A percentile compares a stretch with the other conserved stretches of the same genome.
These are phyloP conservation scores for Acmispon strigosus DNA, from an alignment of 306 rosid species.

Conservation along the genomic window DNA sequence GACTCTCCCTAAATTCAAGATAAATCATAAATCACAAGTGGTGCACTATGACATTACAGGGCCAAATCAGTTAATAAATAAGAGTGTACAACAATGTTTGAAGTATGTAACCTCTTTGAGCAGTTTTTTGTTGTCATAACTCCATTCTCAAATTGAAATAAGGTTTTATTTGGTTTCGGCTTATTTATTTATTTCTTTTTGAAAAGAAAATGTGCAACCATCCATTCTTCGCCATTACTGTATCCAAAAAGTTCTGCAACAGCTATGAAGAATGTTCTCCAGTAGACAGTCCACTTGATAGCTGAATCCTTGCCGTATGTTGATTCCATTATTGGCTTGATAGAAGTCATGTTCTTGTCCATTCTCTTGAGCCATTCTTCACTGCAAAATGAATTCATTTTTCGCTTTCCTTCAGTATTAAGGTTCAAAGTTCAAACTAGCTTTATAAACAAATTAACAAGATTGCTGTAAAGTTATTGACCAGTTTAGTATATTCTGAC, in stretches of 20 bases:
- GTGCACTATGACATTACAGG: no score
- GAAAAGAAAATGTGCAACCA: conserved; percentile 74
- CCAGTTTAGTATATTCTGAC: conserved; percentile 21
- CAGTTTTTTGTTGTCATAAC: neutral
- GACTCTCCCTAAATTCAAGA: no score
- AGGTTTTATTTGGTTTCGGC: neutral
- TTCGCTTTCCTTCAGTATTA: neutral
- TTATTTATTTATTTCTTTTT: conserved; percentile 56
- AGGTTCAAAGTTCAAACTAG: neutral
- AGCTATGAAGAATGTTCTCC: conserved; percentile 91
- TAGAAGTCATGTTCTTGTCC: conserved; percentile 41
- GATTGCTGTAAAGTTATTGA: neutral
- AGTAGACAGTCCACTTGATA: conserved; percentile 81
- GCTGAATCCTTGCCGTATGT: conserved; percentile 83
- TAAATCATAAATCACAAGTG: no score
- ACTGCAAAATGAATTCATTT: conserved; percentile 39
- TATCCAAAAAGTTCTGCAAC: conserved; percentile 88
- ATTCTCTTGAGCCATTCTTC: conserved; percentile 98
- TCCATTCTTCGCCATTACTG: conserved; percentile 90
- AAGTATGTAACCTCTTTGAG: neutral
- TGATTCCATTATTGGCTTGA: conserved; percentile 79
- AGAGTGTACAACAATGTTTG: neutral
- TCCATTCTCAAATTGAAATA: neutral
- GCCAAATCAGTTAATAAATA: conserved; percentile 8
- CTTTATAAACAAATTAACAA: neutral